Evolutionary conservation across 148 eudicot genomes (phyloP).

Genomic region (Talinum fruticosum): DNA sequence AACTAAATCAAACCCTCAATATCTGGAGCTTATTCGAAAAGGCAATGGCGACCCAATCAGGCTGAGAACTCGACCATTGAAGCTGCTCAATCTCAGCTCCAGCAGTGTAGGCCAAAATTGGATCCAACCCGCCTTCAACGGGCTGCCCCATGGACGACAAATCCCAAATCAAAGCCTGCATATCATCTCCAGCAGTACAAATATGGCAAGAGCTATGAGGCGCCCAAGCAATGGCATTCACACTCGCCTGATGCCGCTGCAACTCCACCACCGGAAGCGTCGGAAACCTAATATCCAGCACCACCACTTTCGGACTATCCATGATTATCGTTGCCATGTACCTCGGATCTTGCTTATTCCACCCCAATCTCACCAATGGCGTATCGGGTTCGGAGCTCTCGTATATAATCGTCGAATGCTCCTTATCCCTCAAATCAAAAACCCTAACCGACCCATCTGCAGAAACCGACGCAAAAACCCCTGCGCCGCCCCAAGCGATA

Average conservation of each 20-base stretch:
- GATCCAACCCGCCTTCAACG: slow-evolving; percentile 92
- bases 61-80: slow-evolving; percentile 97
- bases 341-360: slow-evolving; percentile 98
- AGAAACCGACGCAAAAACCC: slow-evolving; percentile 90
- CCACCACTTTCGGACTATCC: slow-evolving; percentile 92
- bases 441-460: slow-evolving; percentile 95
- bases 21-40: slow-evolving; percentile 91
- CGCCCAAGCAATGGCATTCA: slow-evolving; percentile 96
- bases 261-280: slow-evolving; percentile 90
- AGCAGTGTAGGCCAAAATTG: slow-evolving; percentile 88
- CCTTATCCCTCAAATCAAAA: slow-evolving; percentile 71
- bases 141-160: slow-evolving; percentile 94
- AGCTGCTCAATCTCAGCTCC: slow-evolving; percentile 98
- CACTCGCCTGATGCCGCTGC: slow-evolving; percentile 86
- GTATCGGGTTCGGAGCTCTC: slow-evolving; percentile 72
- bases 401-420: slow-evolving; percentile 34
- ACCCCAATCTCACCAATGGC: slow-evolving; percentile 75
- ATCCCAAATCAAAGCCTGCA: slow-evolving; percentile 95
- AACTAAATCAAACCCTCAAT: slow-evolving; percentile 62
- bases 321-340: slow-evolving; percentile 95
- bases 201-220: slow-evolving; percentile 95
- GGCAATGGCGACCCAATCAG: slow-evolving; percentile 99
- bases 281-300: slow-evolving; percentile 81
- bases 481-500: slow-evolving; percentile 98
- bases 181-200: slow-evolving; percentile 98